Base-by-base conservation (phyloP, 2,329 filamentous ascomycete species). In the Phialophora macrospora region DNA sequence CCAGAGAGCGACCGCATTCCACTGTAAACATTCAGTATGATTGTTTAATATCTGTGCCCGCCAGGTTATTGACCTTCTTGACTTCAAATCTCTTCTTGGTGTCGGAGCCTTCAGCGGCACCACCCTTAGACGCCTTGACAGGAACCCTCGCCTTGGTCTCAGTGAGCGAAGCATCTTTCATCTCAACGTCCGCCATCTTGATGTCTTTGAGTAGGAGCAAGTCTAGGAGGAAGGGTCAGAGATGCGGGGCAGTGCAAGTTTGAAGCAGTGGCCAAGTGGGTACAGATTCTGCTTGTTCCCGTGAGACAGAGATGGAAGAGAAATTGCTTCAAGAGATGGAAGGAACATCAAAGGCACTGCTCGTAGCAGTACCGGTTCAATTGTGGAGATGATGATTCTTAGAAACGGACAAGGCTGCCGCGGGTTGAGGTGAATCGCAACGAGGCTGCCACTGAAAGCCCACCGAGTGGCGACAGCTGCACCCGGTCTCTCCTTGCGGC, bases 1-100 rank as follows among this genome's bases (percentile, higher is more conserved):
- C 95, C 95, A 99, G 1, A 99, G 85, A 48, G 95, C 93, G 59
- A 99, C 95, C 0, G 95, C 95, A 74, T 98, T 98, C 95, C 95
- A 99, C 94, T 97, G 75, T 51, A 69, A 30, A 32, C 34, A 56
- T 17, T 66, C 73, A 71, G 73, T 70, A 73, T 67, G 54, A 52
- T 17, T 17, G 41, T 49, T 97, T 75, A 51, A 69, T 34, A 60
- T 7, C 17, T 2, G 17, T 65, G 73, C 70, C 72, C 69, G 72
- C 67, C 57, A 55, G 34, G 48, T 30, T 26, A 60, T 78, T 68
- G 79, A 96, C 95, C 90, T 99, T 99, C 83, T 99, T 99, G 69
- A 99, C 94, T 78, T 99, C 95, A 72, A 99, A 99, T 71, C 92
- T 90, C 84, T 97, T 96, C 87, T 96, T 97, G 60, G 82, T 87